Base-by-base conservation (phyloP, 2,329 filamentous ascomycete genomes). In the Clarireedia paspali region DNA sequence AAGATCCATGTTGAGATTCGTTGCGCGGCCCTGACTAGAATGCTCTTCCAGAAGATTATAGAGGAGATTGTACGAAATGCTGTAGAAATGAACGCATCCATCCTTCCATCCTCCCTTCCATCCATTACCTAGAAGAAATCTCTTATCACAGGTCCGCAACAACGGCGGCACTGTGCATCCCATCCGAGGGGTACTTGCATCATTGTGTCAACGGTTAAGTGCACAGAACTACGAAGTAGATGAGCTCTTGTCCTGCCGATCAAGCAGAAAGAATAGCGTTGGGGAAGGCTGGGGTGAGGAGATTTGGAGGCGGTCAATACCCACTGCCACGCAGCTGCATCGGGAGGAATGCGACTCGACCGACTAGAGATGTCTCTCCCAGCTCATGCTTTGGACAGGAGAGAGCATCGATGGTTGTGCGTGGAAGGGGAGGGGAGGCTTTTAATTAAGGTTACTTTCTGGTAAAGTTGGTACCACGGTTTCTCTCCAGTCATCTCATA, bases 1-100 rank as follows among this genome's bases (percentile, higher is more conserved):
- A 49, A 6, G 20, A 54, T 54, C 52, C 52, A 42, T 54, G 51
- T 42, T 42, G 51, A 54, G 39, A 48, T 54, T 54, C 44, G 39
- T 53, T 53, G 42, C 14, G 20, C 15, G 6, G 14, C n/a, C 23
- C 47, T 14, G n/a, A 48, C 40, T 48, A 27, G 23, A 30, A 34
- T 30, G n/a, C 30, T 48, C 45, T 54, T 17, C 45, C 52, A 49
- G 17, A 34, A 48, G 44, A 39, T 48, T 24, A 20, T 47, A 30
- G 23, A 53, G 20, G 15, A 9, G 9, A 38, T 4, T 9, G 3
- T 38, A 38, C 24, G 20, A 20, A 20, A 20, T 20, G 20, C 24
- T 26, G 17, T 17, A 36, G 50, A 47, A 47, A 36, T 34, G 40
- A 30, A 9, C 27, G 10, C 27, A 7, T 2, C 27, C 27, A 30